Conservation (phyloP, 768 basidiomycete genomes). For the Hericium rajendrae region DNA sequence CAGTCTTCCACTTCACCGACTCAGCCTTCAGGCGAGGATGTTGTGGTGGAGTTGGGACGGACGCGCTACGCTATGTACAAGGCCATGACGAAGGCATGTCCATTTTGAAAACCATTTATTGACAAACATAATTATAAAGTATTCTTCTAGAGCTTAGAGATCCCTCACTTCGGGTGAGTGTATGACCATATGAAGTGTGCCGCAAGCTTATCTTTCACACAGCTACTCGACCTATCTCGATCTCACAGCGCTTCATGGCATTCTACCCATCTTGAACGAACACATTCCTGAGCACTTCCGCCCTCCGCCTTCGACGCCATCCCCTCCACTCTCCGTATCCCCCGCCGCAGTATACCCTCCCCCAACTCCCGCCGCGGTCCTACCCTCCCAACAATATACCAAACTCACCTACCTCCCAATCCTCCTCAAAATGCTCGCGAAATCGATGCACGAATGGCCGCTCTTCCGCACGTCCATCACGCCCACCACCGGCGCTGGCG, state of each 20-base stretch:
- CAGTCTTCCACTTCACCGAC: constrained; percentile 10
- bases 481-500: constrained; percentile 17
- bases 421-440: constrained; percentile 73
- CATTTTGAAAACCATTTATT: not conserved
- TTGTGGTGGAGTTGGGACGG: constrained; percentile 61
- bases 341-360: constrained; percentile 30
- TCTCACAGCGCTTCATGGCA: constrained; percentile 53
- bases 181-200: not conserved
- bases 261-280: constrained; percentile 55
- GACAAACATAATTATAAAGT: not conserved
- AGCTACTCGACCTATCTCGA: constrained; percentile 73
- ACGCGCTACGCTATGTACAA: constrained; percentile 85
- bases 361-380: constrained; percentile 34
- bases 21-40: constrained; percentile 27
- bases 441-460: constrained; percentile 78
- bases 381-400: constrained; percentile 45
- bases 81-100: constrained; percentile 69
- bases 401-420: constrained; percentile 76
- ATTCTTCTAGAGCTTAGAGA: constrained; percentile 56
- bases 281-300: constrained; percentile 56
- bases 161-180: constrained; percentile 73
- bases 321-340: constrained; percentile 25
- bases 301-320: constrained; percentile 30
- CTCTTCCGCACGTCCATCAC: constrained; percentile 72
- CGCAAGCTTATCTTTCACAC: not conserved